Evolutionary conservation across 176 grass and related monocot genomes (phyloP).

Genomic region (Zea mays): DNA sequence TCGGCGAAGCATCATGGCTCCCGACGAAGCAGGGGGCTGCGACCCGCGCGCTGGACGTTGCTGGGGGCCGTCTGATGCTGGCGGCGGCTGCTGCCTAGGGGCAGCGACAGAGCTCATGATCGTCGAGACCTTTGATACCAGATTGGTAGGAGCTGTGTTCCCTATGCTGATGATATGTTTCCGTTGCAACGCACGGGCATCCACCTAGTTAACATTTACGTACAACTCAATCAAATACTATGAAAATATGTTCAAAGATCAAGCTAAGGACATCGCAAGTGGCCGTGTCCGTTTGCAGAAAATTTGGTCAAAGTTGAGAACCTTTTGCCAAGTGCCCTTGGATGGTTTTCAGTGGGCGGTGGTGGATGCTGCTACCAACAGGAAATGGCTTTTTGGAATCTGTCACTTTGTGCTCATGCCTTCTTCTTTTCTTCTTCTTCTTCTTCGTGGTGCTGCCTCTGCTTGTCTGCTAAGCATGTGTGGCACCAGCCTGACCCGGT

Average conservation of each 20-base stretch:
- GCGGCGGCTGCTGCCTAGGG: too few relatives aligned
- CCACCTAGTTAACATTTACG: too few relatives aligned
- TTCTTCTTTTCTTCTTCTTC: too few relatives aligned
- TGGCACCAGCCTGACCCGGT: constrained; percentile 21
- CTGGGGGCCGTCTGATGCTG: too few relatives aligned
- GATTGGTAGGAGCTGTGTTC: too few relatives aligned
- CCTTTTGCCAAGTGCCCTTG: not conserved
- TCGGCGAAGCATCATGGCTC: too few relatives aligned
- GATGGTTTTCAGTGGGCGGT: constrained; percentile 20
- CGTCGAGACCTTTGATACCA: too few relatives aligned
- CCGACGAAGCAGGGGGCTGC: too few relatives aligned
- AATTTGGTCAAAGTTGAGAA: not conserved
- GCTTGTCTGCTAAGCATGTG: constrained; percentile 9
- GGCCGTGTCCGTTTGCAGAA: not conserved
- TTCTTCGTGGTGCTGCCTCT: not conserved
- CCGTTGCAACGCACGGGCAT: too few relatives aligned
- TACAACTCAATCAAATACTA: not conserved
- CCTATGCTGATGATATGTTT: too few relatives aligned
- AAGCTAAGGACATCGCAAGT: not conserved
- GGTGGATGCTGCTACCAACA: constrained; percentile 39
- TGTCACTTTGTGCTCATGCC: constrained; percentile 6
- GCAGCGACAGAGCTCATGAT: too few relatives aligned
- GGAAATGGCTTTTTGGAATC: constrained; percentile 35
- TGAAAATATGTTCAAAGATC: not conserved
- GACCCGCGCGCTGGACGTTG: too few relatives aligned